phyloP scores from a whole-genome alignment of 208 protist genomes.

The Leishmania guyanensis region DNA sequence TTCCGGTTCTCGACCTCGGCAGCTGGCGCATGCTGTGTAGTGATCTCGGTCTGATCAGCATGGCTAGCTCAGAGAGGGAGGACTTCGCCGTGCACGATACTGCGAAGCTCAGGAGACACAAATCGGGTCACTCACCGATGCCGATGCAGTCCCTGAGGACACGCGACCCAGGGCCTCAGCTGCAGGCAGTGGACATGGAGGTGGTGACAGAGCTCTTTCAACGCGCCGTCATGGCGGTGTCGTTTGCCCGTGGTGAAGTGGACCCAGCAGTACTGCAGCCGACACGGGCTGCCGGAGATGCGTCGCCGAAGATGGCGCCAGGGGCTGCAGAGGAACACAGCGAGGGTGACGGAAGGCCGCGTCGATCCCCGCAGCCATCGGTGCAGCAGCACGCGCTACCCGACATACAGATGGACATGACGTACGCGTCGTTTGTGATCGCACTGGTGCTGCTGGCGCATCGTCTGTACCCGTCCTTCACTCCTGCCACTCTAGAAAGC shows the following conservation, averaged over 20 bases:
- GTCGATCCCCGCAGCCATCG: not conserved
- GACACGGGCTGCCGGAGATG: slow-evolving; percentile 2
- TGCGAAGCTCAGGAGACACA: not conserved
- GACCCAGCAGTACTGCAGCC: slow-evolving; percentile 19
- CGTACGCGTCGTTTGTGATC: slow-evolving; percentile 66
- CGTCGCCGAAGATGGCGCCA: slow-evolving; percentile 3
- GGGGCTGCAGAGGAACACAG: not conserved
- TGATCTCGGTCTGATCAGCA: slow-evolving; percentile 58
- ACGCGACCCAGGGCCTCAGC: slow-evolving; percentile 9
- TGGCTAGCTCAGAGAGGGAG: slow-evolving; percentile 16
- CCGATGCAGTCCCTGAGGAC: not conserved
- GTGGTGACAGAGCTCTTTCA: slow-evolving; percentile 63
- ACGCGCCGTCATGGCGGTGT: slow-evolving; percentile 32
- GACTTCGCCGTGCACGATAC: not conserved
- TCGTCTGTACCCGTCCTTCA: slow-evolving; percentile 44
- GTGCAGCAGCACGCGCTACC: slow-evolving; percentile 22
- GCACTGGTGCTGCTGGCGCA: slow-evolving; percentile 69
- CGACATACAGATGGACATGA: slow-evolving; percentile 55
- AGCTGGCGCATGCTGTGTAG: slow-evolving; percentile 79
- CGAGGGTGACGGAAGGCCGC: not conserved
- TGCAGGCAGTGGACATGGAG: slow-evolving; percentile 46
- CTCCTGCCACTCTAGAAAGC: not conserved
- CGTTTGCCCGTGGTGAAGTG: slow-evolving; percentile 16
- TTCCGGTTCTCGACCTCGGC: slow-evolving; percentile 78
- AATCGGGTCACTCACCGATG: not conserved